Evolutionary conservation across 495 filamentous ascomycete genomes (phyloP), one percentile per base, ranked within the genome.

Genomic region (Cercophora scortea): DNA sequence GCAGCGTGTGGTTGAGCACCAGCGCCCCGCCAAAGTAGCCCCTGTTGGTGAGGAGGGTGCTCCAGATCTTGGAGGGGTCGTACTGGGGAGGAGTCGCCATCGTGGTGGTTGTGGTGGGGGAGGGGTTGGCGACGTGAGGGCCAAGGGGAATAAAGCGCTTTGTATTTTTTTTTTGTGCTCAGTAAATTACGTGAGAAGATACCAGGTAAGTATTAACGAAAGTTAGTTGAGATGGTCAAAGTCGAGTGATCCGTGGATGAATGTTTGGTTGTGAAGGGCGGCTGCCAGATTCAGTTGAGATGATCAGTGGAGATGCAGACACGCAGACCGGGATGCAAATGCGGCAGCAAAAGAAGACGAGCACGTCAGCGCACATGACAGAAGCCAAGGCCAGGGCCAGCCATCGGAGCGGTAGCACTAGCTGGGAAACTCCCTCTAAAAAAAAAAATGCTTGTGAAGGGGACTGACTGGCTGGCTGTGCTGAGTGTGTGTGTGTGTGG

Each of bases 1-100:
- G 66, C 42, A 72, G 45, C 3, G 66, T 65, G 52, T 71, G 64
- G 55, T 72, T 44, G n/a, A 72, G 59, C 8, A 71, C 69, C 34
- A 71, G 45, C 17, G 65, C 52, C 4, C 67, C 67, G 42, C 66
- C 64, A n/a, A 72, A 68, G 50, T 70, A 72, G 6, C 46, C 61
- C 34, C 67, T 60, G 51, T 71, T 70, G 53, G 66, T 68, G 38
- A 72, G 49, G 34, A 72, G 62, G 8, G 67, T 71, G 40, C 62
- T 69, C 69, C 69, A 72, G 40, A 71, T 70, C 62, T 69, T 70
- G 43, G 66, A 47, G 36, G 44, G 49, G 40, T 56, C 54, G 35
- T 43, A 45, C 32, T 40, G 32, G 13, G 45, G 47, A 16, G 6
- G n/a, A 39, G 33, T 7, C 38, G 7, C 4, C 38, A 4, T 41